Evolutionary conservation across 2,329 filamentous ascomycete genomes (phyloP).

Genomic region (Xylariaceae sp.): DNA sequence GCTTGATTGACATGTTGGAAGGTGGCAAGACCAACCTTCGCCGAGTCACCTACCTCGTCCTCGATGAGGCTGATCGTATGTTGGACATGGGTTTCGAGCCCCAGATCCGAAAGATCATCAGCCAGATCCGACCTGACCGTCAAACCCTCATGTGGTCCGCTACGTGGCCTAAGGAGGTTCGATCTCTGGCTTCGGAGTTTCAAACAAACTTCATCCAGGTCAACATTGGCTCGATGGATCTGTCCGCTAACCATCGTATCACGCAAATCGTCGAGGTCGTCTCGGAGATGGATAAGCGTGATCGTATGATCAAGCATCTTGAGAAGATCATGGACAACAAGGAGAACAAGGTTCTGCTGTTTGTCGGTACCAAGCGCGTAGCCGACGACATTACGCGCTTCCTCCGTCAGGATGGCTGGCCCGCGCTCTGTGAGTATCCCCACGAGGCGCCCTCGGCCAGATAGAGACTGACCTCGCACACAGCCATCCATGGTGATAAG

Average conservation of each 20-base stretch:
- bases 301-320: conserved; percentile 93
- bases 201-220: conserved; percentile 96
- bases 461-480: conserved; percentile 1
- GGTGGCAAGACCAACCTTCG: conserved; percentile 96
- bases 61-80: conserved; percentile 99
- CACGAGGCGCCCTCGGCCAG: too few relatives aligned
- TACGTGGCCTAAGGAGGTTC: conserved; percentile 98
- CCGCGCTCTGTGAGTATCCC: conserved; percentile 74
- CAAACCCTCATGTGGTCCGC: conserved; percentile 99
- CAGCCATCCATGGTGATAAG: conserved; percentile 97
- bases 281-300: conserved; percentile 94
- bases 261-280: conserved; percentile 97
- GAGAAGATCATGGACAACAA: conserved; percentile 98
- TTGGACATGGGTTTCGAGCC: conserved; percentile 99
- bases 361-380: conserved; percentile 89
- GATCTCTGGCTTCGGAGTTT: conserved; percentile 83
- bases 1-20: conserved; percentile 97
- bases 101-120: conserved; percentile 97
- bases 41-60: conserved; percentile 94
- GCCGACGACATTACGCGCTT: conserved; percentile 97
- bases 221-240: conserved; percentile 93
- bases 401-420: conserved; percentile 96
- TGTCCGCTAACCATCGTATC: conserved; percentile 95
- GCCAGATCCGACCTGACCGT: conserved; percentile 94
- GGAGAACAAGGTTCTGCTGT: conserved; percentile 90